These are phyloP conservation scores for Acarospora socialis DNA, from an alignment of 2,329 filamentous ascomycete species.

Conservation along the genomic window DNA sequence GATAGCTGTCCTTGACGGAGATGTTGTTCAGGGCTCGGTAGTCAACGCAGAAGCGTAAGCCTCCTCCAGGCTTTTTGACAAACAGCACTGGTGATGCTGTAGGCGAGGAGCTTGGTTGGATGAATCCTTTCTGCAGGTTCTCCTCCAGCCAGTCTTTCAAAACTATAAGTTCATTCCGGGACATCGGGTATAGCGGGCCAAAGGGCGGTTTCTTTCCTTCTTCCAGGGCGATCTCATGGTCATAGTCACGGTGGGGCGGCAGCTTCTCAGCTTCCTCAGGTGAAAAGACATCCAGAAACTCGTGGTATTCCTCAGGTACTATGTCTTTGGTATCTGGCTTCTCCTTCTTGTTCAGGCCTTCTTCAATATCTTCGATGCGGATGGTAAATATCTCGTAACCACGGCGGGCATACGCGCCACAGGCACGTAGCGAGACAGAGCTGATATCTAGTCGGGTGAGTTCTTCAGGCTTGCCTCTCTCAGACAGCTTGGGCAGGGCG, in stretches of 20 bases:
- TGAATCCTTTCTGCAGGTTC: slow-evolving; percentile 9
- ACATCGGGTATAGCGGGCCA: slow-evolving; percentile 9
- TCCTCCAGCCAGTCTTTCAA: slow-evolving; percentile 9
- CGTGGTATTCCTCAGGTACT: too few relatives aligned
- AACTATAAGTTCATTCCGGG: slow-evolving; percentile 6
- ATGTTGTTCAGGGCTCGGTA: not conserved
- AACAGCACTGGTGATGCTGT: not conserved
- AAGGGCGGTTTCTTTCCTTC: slow-evolving; percentile 3
- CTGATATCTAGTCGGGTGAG: too few relatives aligned
- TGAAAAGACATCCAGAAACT: not conserved
- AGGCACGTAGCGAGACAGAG: too few relatives aligned
- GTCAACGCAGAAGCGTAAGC: not conserved
- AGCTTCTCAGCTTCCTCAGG: slow-evolving; percentile 1
- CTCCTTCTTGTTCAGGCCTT: not conserved
- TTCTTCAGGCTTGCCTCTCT: too few relatives aligned
- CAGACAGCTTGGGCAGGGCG: too few relatives aligned
- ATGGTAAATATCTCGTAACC: too few relatives aligned
- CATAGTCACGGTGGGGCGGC: not conserved
- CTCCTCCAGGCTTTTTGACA: not conserved
- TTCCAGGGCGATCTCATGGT: slow-evolving; percentile 6
- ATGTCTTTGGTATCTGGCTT: not conserved
- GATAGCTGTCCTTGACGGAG: too few relatives aligned
- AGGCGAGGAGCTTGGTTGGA: not conserved
- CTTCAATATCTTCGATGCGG: too few relatives aligned
- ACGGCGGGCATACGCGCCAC: too few relatives aligned